Evolutionary conservation across 2,329 filamentous ascomycete species (phyloP), one percentile per base, ranked within the genome.

Genomic region (Ophiostoma ulmi): DNA sequence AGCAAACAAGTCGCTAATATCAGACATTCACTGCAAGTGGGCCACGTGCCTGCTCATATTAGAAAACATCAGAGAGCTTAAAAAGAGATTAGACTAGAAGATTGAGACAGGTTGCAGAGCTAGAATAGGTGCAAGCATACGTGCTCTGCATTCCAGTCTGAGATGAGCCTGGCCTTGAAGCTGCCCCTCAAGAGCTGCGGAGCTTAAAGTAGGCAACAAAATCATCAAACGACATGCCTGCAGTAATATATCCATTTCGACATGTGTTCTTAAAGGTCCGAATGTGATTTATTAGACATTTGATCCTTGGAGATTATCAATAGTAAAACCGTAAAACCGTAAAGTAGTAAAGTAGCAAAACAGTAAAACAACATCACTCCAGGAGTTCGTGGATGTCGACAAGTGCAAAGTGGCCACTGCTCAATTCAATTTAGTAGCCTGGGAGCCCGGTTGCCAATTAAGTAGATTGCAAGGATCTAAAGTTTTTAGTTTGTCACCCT

Each of bases 11-110:
- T 26, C 3, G n/a, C 11, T 13, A 17, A 64, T 31, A 20, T n/a
- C 63, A 65, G 36, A 65, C 63, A 65, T 65, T 10, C 63, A 22
- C 20, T 3, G 61, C 11, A 39, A 65, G 63, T 65, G 63, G 63
- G 20, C 20, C 63, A 65, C 63, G 63, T 65, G 63, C 63, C 63
- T 65, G 63, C 5, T 20, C 17, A 41, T 38, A 36, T 35, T 64
- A n/a, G 35, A 38, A 10, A 38, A 10, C 17, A 65, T 20, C 10
- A 0, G n/a, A 26, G 52, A 58, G 52, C 52, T 58, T 6, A 10
- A 13, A 14, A 38, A 64, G 22, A 31, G 22, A 64, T 20, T 36
- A 36, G 61, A 20, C 26, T 64, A n/a, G 3, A 38, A n/a, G 0
- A 17, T 11, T n/a, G 6, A 48, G 44, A 26, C 52, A 4, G 31